phyloP scores from a whole-genome alignment of 202 grass and related monocot species.

The Zoysia matrella region DNA sequence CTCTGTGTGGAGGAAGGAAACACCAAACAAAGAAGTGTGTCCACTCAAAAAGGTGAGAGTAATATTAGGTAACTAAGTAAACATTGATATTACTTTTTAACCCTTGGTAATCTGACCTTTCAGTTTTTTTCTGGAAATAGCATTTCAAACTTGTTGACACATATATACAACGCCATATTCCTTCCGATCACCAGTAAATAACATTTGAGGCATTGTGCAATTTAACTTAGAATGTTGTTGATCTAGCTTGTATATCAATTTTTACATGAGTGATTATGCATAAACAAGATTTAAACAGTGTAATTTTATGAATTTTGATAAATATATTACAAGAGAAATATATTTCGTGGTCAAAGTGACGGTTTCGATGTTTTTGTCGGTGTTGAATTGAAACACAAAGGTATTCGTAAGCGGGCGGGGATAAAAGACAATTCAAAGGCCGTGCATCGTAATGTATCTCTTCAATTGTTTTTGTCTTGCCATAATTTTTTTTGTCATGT shows the following conservation, averaged over 20 bases:
- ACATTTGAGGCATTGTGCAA: not conserved
- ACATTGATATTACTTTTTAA: slow-evolving; percentile 1
- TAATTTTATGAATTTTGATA: not conserved
- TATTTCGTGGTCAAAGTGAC: not conserved
- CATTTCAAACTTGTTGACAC: not conserved
- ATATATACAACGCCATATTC: not conserved
- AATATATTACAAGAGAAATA: not conserved
- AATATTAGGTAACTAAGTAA: slow-evolving; percentile 4
- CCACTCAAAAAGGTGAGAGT: slow-evolving; percentile 3
- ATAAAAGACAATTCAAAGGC: not conserved
- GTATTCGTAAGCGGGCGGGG: not conserved
- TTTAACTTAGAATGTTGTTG: not conserved
- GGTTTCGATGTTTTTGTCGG: not conserved
- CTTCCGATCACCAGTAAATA: not conserved
- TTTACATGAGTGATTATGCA: not conserved
- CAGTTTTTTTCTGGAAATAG: not conserved
- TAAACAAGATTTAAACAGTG: not conserved
- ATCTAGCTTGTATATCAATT: not conserved
- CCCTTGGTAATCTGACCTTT: not conserved
- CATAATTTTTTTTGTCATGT: not conserved
- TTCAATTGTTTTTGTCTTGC: not conserved
- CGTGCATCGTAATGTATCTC: not conserved
- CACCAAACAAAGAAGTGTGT: slow-evolving; percentile 44
- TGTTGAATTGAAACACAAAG: not conserved
- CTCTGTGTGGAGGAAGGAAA: slow-evolving; percentile 43